A percentile compares a stretch with the other conserved stretches of the same genome.
Evolutionary conservation across 2,329 filamentous ascomycete genomes (phyloP).

Genomic region (Colletotrichum viniferum): DNA sequence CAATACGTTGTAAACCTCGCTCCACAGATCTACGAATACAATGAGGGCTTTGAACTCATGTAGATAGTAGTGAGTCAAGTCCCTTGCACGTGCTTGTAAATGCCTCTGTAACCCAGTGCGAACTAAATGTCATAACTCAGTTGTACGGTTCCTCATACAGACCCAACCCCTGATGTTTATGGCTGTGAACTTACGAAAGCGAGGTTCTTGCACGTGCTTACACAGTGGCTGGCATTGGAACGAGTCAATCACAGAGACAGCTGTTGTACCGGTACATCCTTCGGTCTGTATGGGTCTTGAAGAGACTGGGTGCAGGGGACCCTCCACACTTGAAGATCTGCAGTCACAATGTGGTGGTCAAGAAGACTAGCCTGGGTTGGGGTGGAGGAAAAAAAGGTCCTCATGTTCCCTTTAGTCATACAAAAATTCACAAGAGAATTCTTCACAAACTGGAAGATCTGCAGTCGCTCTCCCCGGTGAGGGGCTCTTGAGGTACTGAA

Average conservation of each 20-base stretch:
- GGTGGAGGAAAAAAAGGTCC: too few species aligned
- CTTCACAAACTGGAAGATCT: background rate
- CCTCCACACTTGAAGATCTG: background rate
- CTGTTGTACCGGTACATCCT: background rate
- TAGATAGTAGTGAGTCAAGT: background rate
- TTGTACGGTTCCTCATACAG: background rate
- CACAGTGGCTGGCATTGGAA: background rate
- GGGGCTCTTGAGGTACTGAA: background rate
- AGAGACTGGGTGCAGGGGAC: background rate
- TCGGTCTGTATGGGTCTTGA: background rate
- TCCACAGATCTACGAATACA: background rate
- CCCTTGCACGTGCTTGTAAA: background rate
- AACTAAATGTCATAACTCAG: background rate
- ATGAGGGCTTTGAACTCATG: background rate
- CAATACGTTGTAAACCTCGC: background rate
- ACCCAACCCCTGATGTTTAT: background rate
- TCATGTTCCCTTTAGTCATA: too few species aligned
- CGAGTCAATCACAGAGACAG: background rate
- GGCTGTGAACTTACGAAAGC: background rate
- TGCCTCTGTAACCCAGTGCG: background rate
- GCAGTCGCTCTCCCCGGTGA: background rate
- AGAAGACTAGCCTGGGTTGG: too few species aligned
- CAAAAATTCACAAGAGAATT: too few species aligned
- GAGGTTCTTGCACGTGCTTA: background rate
- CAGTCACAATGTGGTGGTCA: too few species aligned